Evolutionary conservation across 352 stramenopile genomes (phyloP).

Genomic region (Thalassiosira livingstoniorum): DNA sequence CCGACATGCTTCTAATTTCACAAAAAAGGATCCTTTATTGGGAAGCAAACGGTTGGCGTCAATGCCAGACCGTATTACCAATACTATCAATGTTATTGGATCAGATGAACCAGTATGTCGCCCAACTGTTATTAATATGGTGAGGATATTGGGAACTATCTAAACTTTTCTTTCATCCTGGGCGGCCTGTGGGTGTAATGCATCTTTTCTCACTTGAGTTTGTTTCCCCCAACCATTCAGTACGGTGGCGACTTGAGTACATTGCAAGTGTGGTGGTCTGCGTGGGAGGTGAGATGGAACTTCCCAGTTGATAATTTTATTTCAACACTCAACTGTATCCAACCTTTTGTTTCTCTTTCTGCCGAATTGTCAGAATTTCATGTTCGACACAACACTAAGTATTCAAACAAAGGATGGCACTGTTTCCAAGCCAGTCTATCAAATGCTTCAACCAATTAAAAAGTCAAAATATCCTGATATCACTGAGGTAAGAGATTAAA

Average conservation of each 20-base stretch:
- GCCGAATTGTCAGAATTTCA: conserved; percentile 50
- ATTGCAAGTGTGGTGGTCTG: conserved; percentile 82
- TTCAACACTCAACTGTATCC: neutral
- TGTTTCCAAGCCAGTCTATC: conserved; percentile 64
- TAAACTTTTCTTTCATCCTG: neutral
- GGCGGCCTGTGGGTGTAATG: neutral
- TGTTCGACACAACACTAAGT: conserved; percentile 83
- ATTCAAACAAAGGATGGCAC: conserved; percentile 70
- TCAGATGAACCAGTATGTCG: conserved; percentile 74
- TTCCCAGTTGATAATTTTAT: conserved; percentile 48
- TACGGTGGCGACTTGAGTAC: conserved; percentile 77
- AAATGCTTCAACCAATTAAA: conserved; percentile 87
- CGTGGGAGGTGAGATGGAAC: conserved; percentile 69
- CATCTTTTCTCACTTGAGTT: no score
- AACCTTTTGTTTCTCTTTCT: neutral
- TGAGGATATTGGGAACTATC: neutral
- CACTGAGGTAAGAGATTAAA: conserved; percentile 46
- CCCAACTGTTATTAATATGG: conserved; percentile 89
- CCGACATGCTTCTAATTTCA: neutral
- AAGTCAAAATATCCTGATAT: conserved; percentile 88
- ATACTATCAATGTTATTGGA: conserved; percentile 85
- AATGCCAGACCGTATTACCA: conserved; percentile 89
- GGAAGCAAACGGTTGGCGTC: conserved; percentile 86
- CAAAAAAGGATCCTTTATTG: conserved; percentile 71
- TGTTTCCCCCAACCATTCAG: no score